phyloP scores from a whole-genome alignment of 495 filamentous ascomycete genomes.

The Penicillium diatomitis region DNA sequence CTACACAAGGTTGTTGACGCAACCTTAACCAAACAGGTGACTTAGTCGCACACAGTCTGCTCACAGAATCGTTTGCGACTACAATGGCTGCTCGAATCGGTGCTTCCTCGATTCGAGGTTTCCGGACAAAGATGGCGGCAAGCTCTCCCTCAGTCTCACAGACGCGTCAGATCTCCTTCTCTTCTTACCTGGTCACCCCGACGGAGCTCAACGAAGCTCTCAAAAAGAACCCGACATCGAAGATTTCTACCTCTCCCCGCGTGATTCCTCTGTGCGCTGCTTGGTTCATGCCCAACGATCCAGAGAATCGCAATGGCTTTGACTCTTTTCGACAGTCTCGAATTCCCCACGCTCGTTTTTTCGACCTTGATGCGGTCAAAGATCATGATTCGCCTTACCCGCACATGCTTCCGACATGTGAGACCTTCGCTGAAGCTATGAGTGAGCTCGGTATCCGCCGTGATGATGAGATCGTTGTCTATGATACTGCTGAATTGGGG shows the following conservation, averaged over 20 bases:
- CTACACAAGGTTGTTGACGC: conserved; percentile 3
- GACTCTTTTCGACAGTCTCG: conserved; percentile 66
- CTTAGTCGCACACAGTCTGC: not conserved
- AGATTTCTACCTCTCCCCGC: conserved; percentile 66
- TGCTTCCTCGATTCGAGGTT: conserved; percentile 18
- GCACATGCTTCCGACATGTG: conserved; percentile 85
- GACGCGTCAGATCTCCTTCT: conserved; percentile 45
- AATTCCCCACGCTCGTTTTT: conserved; percentile 88
- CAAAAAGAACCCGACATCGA: conserved; percentile 61
- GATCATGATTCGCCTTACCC: conserved; percentile 84
- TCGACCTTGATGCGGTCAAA: conserved; percentile 85
- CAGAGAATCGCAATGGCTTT: conserved; percentile 61
- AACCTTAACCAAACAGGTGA: not conserved
- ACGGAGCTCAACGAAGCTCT: conserved; percentile 71
- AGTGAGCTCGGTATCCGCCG: conserved; percentile 70
- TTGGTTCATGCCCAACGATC: conserved; percentile 94
- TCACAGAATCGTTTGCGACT: conserved; percentile 23
- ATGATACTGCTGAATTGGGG: conserved; percentile 78
- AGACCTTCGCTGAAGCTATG: conserved; percentile 82
- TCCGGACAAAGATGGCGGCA: conserved; percentile 28
- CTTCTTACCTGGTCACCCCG: conserved; percentile 77
- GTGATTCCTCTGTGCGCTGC: conserved; percentile 83
- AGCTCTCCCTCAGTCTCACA: conserved; percentile 15
- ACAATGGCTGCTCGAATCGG: conserved; percentile 28
- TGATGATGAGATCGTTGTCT: conserved; percentile 87